Base-by-base conservation (phyloP, 805 yeast genomes). In the Saccharomycopsis sp. region DNA sequence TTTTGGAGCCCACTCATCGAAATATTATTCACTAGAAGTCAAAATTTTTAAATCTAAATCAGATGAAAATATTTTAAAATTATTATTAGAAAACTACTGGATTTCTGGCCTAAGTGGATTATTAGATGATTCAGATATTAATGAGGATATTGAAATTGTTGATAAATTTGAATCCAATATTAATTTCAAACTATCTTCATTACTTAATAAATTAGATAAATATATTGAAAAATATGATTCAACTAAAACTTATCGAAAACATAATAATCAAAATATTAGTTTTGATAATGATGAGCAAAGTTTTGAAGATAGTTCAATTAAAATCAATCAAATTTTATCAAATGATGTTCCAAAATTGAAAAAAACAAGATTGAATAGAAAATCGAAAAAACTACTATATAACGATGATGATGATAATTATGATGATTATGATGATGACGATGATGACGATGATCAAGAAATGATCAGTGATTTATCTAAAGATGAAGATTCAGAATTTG, bases 1-100 rank as follows among this genome's bases (percentile, higher is more conserved):
- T 46, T 77, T 70, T 55, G 94, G 94, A 1, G 72, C 70, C 31
- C 87, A 84, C 53, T 68, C 84, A 1, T 72, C 73, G 34, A 69
- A 65, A 45, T 86, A 84, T 58, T 84, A 85, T 53, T 60, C 81
- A 2, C 60, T 85, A 20, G 72, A 74, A 26, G 68, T 85, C 30
- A 70, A 72, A 36, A 66, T 80, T 8, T 80, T 77, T 61, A 62
- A 70, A 42, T 71, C 70, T 36, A 56, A 62, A 1, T 48, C 63
- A 4, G 92, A 83, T 51, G 59, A 60, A 18, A 55, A 60, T 31
- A 52, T 79, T 17, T 50, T 76, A 18, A 58, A 63, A 31, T 49
- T 62, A 26, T 42, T 74, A 17, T 63, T 69, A 62, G 59, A 58
- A 41, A 64, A 67, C 44, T 68, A 62, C 49, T 72, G 76, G 77